These are phyloP conservation scores for Pleurotus djamor DNA, from an alignment of 768 basidiomycete genomes.

Conservation along the genomic window DNA sequence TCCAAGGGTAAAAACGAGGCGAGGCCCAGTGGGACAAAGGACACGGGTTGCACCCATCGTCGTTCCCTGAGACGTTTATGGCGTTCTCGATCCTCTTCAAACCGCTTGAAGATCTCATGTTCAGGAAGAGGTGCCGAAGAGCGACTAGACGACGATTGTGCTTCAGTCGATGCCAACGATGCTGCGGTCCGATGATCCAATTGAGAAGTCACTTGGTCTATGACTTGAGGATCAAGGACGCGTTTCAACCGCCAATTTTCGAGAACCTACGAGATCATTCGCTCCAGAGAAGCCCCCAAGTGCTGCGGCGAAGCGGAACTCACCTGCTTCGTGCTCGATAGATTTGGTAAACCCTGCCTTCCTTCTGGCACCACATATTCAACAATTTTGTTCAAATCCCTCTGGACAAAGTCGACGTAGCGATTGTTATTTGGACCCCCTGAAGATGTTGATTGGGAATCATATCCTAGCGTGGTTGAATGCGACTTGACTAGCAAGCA, in stretches of 20 bases:
- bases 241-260: constrained; percentile 89
- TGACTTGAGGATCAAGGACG: constrained; percentile 72
- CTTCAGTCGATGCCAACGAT: constrained; percentile 11
- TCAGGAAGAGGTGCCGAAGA: constrained; percentile 43
- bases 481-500: constrained; percentile 68
- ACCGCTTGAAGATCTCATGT: constrained; percentile 75
- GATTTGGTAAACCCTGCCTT: constrained; percentile 84
- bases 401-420: constrained; percentile 75
- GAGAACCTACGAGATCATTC: constrained; percentile 58
- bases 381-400: constrained; percentile 79
- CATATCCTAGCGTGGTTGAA: constrained; percentile 36
- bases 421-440: constrained; percentile 35
- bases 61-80: constrained; percentile 90
- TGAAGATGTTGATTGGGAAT: constrained; percentile 15
- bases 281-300: neutral
- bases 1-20: constrained; percentile 62
- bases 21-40: constrained; percentile 47
- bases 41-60: constrained; percentile 84
- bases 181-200: constrained; percentile 44
- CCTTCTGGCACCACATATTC: constrained; percentile 86
- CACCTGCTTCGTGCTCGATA: constrained; percentile 88
- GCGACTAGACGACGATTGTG: constrained; percentile 18
- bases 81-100: constrained; percentile 90
- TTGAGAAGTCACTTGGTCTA: constrained; percentile 65
- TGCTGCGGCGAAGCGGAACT: neutral